Conservation (phyloP, 2,329 filamentous ascomycete species). For the Fusarium sp. region DNA sequence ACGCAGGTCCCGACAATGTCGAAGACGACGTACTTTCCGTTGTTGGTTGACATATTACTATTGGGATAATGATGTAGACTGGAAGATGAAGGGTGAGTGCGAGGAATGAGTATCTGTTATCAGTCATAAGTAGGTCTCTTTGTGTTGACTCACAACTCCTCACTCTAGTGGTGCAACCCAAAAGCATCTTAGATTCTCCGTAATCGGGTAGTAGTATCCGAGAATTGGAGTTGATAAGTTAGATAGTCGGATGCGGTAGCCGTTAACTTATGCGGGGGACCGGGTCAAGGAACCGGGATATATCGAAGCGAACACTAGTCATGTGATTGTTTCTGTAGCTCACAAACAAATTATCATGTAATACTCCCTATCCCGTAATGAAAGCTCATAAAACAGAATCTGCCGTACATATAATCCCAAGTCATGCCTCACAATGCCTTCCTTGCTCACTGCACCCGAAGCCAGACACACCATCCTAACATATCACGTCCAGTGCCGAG, state of each 20-base stretch:
- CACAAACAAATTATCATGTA: neutral
- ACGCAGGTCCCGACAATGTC: conserved; percentile 33
- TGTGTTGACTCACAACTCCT: neutral
- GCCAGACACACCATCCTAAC: neutral
- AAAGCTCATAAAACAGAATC: neutral
- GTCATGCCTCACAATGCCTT: neutral
- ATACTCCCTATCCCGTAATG: neutral
- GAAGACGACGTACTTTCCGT: conserved; percentile 25
- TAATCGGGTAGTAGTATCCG: neutral
- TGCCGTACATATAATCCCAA: neutral
- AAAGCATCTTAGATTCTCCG: neutral
- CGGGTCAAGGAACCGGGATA: neutral
- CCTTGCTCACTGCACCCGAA: neutral
- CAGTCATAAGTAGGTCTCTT: neutral
- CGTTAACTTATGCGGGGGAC: neutral
- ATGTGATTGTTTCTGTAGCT: neutral
- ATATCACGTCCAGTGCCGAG: neutral
- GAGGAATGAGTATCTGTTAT: neutral
- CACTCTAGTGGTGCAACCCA: neutral
- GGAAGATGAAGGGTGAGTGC: neutral
- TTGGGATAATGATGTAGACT: neutral
- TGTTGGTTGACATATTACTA: neutral
- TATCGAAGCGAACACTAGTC: too few relatives aligned
- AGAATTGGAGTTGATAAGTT: neutral
- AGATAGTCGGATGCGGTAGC: neutral